Conservation (phyloP, 768 basidiomycete species). For the Termitomyces sp. region DNA sequence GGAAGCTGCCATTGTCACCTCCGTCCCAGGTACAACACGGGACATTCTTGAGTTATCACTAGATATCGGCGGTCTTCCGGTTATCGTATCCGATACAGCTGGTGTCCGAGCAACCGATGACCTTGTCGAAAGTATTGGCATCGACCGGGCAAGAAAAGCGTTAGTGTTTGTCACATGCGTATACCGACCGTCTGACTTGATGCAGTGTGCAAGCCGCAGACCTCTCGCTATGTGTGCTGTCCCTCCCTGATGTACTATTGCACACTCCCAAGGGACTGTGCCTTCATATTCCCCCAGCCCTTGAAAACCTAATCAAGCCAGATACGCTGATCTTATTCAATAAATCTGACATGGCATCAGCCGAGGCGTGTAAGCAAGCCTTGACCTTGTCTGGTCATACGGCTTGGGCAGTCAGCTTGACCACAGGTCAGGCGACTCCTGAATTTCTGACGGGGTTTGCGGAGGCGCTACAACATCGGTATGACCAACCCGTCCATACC, state of each 20-base stretch:
- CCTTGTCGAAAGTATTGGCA: conserved; percentile 76
- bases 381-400: conserved; percentile 6
- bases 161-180: conserved; percentile 33
- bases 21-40: conserved; percentile 85
- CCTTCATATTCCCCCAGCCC: conserved; percentile 38
- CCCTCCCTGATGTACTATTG: conserved; percentile 48
- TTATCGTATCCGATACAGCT: conserved; percentile 83
- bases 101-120: conserved; percentile 72
- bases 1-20: conserved; percentile 87
- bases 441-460: conserved; percentile 62
- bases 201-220: conserved; percentile 65
- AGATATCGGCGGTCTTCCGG: conserved; percentile 84
- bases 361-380: conserved; percentile 1
- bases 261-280: conserved; percentile 11
- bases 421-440: conserved; percentile 51
- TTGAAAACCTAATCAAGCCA: conserved; percentile 47
- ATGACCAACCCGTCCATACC: conserved; percentile 11
- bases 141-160: conserved; percentile 69
- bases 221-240: conserved; percentile 76
- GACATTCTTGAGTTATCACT: conserved; percentile 84
- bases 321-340: conserved; percentile 75
- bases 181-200: conserved; percentile 1
- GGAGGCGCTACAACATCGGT: conserved; percentile 48
- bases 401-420: conserved; percentile 64
- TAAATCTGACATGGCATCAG: conserved; percentile 60